These are phyloP conservation scores for Paramyrothecium sp. DNA, from an alignment of 2,329 filamentous ascomycete species.

Conservation along the genomic window DNA sequence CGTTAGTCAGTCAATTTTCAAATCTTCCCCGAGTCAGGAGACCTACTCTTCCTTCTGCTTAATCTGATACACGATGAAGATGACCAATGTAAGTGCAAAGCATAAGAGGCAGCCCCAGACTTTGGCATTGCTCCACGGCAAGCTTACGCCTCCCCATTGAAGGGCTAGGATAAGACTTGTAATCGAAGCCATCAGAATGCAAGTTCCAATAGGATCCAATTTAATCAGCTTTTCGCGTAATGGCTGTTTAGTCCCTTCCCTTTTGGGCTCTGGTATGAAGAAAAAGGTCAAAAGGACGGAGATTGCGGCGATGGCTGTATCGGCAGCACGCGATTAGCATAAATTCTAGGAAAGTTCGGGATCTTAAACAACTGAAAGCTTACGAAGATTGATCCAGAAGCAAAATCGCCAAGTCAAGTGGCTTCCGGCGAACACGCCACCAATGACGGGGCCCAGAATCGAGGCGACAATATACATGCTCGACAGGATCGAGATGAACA, in stretches of 20 bases:
- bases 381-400: not conserved
- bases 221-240: not conserved
- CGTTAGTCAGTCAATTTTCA: not conserved
- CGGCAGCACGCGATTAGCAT: no score
- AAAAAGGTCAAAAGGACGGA: not conserved
- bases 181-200: not conserved
- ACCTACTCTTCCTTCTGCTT: not conserved
- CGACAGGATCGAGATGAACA: not conserved
- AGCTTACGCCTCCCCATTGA: not conserved
- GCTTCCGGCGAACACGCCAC: not conserved
- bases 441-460: not conserved
- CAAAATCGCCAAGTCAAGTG: not conserved
- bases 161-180: not conserved
- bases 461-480: not conserved
- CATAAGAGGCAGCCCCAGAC: not conserved
- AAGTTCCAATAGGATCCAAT: not conserved
- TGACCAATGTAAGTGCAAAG: not conserved
- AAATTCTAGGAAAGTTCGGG: no score
- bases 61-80: not conserved
- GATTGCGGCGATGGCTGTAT: not conserved
- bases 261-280: not conserved
- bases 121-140: not conserved
- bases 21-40: not conserved
- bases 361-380: no score
- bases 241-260: not conserved